Conservation (phyloP, 768 basidiomycete species). For the Termitomyces sp. region DNA sequence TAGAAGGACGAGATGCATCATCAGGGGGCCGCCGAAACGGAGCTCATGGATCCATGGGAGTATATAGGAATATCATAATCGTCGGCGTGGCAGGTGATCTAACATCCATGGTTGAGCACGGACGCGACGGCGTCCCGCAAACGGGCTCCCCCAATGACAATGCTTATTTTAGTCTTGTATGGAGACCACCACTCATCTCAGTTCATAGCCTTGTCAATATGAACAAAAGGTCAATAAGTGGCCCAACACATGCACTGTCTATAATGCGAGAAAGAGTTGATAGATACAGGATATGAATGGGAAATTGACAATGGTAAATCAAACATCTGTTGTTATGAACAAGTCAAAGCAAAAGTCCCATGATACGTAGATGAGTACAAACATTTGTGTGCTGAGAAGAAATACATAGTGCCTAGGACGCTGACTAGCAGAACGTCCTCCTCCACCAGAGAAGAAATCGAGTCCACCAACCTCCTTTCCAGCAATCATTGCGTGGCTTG, state of each 20-base stretch:
- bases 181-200: neutral
- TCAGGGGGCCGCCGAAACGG: neutral
- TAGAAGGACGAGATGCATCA: neutral
- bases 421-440: slow-evolving; percentile 62
- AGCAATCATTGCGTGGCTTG: slow-evolving; percentile 53
- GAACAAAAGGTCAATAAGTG: neutral
- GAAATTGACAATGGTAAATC: neutral
- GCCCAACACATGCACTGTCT: neutral
- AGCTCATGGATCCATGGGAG: slow-evolving; percentile 10
- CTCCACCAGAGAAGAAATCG: slow-evolving; percentile 77
- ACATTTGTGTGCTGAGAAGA: slow-evolving; percentile 4
- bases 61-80: neutral
- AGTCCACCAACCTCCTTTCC: slow-evolving; percentile 77
- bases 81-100: slow-evolving; percentile 1
- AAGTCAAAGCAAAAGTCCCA: slow-evolving; percentile 11
- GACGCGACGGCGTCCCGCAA: slow-evolving; percentile 11
- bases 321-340: slow-evolving; percentile 1
- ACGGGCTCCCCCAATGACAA: neutral
- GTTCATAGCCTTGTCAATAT: neutral
- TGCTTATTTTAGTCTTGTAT: slow-evolving; percentile 3
- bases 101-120: neutral
- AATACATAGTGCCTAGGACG: slow-evolving; percentile 5
- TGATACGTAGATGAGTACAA: slow-evolving; percentile 17
- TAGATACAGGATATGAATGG: neutral
- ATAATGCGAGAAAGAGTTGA: neutral